Percentiles rank a stretch among this genome's conserved stretches.
Evolutionary conservation across 495 filamentous ascomycete genomes (phyloP).

Genomic region (Rostrohypoxylon terebratum): DNA sequence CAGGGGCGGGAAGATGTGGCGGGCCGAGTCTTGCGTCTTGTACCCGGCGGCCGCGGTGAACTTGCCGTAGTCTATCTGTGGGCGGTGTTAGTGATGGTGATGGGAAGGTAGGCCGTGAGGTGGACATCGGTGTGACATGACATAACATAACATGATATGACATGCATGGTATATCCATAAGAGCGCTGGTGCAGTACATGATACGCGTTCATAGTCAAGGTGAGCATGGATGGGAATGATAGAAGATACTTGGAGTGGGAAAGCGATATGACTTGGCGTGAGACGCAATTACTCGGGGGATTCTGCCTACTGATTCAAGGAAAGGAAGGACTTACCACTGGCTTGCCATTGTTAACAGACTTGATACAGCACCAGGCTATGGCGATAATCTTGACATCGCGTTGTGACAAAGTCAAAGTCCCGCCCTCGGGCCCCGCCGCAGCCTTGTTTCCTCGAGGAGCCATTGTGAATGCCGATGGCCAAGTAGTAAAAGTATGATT

Average conservation of each 20-base stretch:
- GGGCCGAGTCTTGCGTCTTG: conserved; percentile 33
- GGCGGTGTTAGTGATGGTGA: background rate
- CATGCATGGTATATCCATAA: too few species aligned
- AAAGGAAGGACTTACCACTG: conserved; percentile 20
- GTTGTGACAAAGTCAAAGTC: conserved; percentile 10
- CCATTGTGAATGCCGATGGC: conserved; percentile 1
- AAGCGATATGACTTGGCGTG: too few species aligned
- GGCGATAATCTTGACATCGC: conserved; percentile 29
- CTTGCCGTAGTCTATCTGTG: conserved; percentile 34
- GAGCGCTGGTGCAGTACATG: too few species aligned
- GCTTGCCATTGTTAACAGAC: conserved; percentile 16
- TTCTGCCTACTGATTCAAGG: background rate
- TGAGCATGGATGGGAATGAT: too few species aligned
- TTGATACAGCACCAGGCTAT: conserved; percentile 27
- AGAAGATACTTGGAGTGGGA: too few species aligned
- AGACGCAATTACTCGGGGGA: background rate
- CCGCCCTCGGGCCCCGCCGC: too few species aligned
- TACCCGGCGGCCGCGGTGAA: conserved; percentile 23
- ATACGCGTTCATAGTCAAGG: too few species aligned
- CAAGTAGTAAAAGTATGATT: too few species aligned
- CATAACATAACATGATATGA: too few species aligned
- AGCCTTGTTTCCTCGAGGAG: conserved; percentile 3
- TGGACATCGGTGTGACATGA: background rate
- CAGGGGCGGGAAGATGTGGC: conserved; percentile 33
- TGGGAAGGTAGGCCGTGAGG: background rate